Conservation (phyloP, 352 stramenopile genomes). For the Pythium folliculosum region DNA sequence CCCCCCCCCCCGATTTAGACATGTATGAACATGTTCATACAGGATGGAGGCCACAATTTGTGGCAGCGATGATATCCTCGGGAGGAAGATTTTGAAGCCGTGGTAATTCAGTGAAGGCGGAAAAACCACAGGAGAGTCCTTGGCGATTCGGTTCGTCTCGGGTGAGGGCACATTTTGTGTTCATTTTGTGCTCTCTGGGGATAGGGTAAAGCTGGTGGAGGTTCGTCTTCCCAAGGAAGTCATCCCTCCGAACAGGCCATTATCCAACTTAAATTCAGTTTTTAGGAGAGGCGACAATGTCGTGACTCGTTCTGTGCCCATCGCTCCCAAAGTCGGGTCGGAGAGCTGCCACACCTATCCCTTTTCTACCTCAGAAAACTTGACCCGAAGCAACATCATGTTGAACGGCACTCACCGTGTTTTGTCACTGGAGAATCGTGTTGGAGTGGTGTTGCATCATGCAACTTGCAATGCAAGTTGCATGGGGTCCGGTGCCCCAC, state of each 20-base stretch:
- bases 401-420: neutral
- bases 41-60: no score
- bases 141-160: neutral
- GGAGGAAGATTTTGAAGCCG: no score
- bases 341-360: neutral
- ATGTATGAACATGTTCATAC: no score
- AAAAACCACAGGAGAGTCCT: no score
- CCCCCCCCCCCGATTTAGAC: no score
- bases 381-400: conserved; percentile 5
- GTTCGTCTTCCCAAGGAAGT: neutral
- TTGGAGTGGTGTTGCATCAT: no score
- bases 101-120: no score
- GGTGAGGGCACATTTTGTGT: neutral
- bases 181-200: neutral
- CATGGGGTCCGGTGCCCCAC: no score
- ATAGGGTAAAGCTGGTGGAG: neutral
- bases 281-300: conserved; percentile 5
- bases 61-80: no score
- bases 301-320: neutral
- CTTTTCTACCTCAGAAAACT: neutral
- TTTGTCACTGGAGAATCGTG: neutral
- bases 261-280: neutral
- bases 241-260: neutral
- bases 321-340: neutral
- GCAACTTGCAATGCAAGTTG: no score